phyloP scores from a whole-genome alignment of 345 rosid species.

The Hirschfeldia incana region DNA sequence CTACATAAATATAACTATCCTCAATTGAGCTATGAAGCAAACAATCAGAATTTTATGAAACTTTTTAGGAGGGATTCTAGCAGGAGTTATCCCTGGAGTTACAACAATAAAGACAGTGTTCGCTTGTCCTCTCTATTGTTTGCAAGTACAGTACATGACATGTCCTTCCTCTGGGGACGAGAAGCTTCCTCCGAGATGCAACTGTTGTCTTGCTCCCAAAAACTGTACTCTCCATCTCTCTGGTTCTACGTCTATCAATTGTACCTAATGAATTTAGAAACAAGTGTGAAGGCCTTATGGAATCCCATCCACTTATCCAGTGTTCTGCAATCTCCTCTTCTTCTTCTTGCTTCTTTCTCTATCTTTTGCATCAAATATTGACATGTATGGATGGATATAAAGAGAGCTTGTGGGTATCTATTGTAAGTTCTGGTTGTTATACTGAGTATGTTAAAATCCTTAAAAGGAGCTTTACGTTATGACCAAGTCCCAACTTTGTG shows the following conservation, averaged over 20 bases:
- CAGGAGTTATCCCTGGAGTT: constrained; percentile 14
- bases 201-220: constrained; percentile 56
- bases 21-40: not conserved
- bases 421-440: not conserved
- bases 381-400: not conserved
- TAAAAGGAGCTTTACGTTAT: not conserved
- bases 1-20: not conserved
- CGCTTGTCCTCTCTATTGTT: constrained; percentile 43
- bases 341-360: constrained; percentile 22
- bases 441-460: not conserved
- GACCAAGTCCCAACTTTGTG: not conserved
- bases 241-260: constrained; percentile 39
- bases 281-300: constrained; percentile 9
- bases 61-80: constrained; percentile 12
- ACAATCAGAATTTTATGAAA: not conserved
- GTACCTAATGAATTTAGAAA: constrained; percentile 27
- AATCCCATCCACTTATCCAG: constrained; percentile 40
- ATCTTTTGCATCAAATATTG: constrained; percentile 29
- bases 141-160: constrained; percentile 53
- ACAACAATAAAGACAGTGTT: not conserved
- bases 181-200: constrained; percentile 47
- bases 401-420: not conserved
- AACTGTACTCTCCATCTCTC: constrained; percentile 55
- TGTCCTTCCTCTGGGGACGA: constrained; percentile 42
- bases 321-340: constrained; percentile 20